Evolutionary conservation across 2,329 filamentous ascomycete species (phyloP).

Genomic region (Calonectria honghensis): DNA sequence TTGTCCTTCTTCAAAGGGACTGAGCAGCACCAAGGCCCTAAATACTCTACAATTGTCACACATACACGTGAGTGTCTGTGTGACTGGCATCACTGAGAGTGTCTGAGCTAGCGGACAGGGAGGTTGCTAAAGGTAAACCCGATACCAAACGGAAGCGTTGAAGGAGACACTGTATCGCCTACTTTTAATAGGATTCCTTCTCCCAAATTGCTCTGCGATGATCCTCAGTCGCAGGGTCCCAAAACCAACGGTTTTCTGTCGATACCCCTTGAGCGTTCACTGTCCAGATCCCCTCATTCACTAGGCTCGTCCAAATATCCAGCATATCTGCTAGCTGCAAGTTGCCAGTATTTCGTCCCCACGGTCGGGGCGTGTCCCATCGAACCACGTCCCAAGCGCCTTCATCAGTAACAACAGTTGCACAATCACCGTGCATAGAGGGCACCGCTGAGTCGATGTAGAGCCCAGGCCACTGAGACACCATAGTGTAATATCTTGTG

Average conservation of each 20-base stretch:
- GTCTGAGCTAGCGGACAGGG: too few species aligned
- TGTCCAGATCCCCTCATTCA: not conserved
- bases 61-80: too few species aligned
- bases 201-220: not conserved
- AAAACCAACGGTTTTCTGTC: not conserved
- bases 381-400: not conserved
- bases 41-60: too few species aligned
- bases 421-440: not conserved
- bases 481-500: not conserved
- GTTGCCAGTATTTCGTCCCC: not conserved
- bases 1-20: too few species aligned
- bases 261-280: not conserved
- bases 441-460: not conserved
- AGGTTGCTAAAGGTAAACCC: too few species aligned
- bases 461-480: not conserved
- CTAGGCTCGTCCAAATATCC: not conserved
- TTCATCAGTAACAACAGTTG: not conserved
- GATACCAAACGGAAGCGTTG: too few species aligned
- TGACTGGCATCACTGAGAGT: too few species aligned
- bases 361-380: constrained; percentile 6
- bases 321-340: not conserved
- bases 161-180: not conserved
- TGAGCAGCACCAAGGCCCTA: too few species aligned
- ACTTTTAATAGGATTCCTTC: not conserved
- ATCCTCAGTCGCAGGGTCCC: constrained; percentile 1